Evolutionary conservation across 1,284 basidiomycete genomes (phyloP), one percentile per base, ranked within the genome.

Genomic region (Heliocybe sulcata): DNA sequence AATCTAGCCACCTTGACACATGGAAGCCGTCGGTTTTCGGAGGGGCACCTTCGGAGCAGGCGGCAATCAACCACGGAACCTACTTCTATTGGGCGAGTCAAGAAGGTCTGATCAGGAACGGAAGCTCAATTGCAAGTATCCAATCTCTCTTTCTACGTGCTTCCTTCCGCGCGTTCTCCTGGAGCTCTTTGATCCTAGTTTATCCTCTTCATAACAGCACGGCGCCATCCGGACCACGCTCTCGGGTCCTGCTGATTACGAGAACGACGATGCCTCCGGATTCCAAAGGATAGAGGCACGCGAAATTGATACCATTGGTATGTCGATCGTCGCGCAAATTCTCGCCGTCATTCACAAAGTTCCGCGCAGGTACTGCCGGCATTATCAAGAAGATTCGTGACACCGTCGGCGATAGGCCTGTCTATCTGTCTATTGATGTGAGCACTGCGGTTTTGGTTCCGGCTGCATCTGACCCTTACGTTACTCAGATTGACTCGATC

Each of bases 91-190:
- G 83, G 78, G 88, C 88, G 2, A 81, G 81, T 59, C 76, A 83
- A 62, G 88, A 90, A 65, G 87, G 88, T 3, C 69, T 90, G 42
- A 83, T 90, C 58, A 77, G 72, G 60, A 89, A 90, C 58, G 87
- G 87, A 61, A 79, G 82, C 52, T 92, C 88, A 65, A 90, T 88
- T 83, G 86, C 83, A 86, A 87, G 85, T 86, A 63, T 74, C 67
- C 65, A 60, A 61, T 70, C 63, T 69, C 64, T 63, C 64, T n/a
- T n/a, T 57, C 57, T 60, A 55, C 50, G 53, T 55, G 60, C 59
- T 59, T 57, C 47, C 23, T 55, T 54, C 31, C 35, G 54, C 53
- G 54, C 42, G 54, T 55, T 58, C 55, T 60, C 62, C 52, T 57
- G 57, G 68, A 73, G 64, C 58, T 57, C 72, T 73, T 78, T 80